These are phyloP conservation scores for Bjerkandera adusta DNA, from an alignment of 1,284 basidiomycete species.

Conservation along the genomic window DNA sequence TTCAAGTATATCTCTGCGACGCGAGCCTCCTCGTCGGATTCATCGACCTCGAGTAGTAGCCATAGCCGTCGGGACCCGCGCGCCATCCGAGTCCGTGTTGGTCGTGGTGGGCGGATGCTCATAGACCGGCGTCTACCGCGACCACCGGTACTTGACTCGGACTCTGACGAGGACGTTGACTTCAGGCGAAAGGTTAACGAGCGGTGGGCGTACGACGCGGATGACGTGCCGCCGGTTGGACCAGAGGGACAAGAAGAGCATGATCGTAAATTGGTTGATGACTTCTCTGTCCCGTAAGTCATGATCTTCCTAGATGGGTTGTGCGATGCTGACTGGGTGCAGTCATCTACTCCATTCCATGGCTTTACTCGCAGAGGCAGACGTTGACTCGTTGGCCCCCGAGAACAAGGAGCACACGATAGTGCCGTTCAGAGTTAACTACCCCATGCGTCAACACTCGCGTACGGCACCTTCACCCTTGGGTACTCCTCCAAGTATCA, in stretches of 20 bases:
- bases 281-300: conserved; percentile 59
- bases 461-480: conserved; percentile 4
- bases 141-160: conserved; percentile 9
- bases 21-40: conserved; percentile 34
- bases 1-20: conserved; percentile 58
- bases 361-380: conserved; percentile 47
- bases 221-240: conserved; percentile 55
- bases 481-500: conserved; percentile 4
- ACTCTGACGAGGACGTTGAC: conserved; percentile 35
- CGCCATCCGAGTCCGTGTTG: conserved; percentile 72
- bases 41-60: conserved; percentile 31
- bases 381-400: too few relatives aligned
- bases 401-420: too few relatives aligned
- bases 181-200: conserved; percentile 47
- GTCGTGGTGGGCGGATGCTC: conserved; percentile 79
- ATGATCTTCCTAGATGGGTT: conserved; percentile 3
- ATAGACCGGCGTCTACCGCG: conserved; percentile 64
- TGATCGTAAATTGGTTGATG: conserved; percentile 66
- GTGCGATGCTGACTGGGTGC: conserved; percentile 1
- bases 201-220: conserved; percentile 69
- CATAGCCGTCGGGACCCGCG: conserved; percentile 34
- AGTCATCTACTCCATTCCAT: conserved; percentile 60
- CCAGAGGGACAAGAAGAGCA: conserved; percentile 67
- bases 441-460: conserved; percentile 14
- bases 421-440: too few relatives aligned